Evolutionary conservation across 805 yeast species (phyloP), one percentile per base, ranked within the genome.

Genomic region (Dipodascus albidus): DNA sequence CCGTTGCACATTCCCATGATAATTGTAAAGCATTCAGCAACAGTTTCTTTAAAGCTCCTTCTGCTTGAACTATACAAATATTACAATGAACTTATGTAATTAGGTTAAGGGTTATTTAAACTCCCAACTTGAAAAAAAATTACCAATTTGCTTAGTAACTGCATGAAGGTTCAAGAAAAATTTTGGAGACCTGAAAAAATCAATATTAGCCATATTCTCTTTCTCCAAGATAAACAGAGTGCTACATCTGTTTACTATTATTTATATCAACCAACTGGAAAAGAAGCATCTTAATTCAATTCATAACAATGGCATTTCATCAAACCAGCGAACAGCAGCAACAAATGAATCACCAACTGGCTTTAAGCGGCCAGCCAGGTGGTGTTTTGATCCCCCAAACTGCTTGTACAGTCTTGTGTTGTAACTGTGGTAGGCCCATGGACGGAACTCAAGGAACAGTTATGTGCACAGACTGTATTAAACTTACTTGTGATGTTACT

Each of bases 371-470:
- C 6, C 44, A 38, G 44, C 17, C 49, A 20, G 31, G 24, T 11
- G 49, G 31, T 14, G n/a, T 22, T 22, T 17, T 47, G 8, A 47
- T 47, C n/a, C 49, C 49, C n/a, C 31, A 21, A 22, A 22, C 49
- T 11, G 49, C 49, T 20, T 21, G 31, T n/a, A 47, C 49, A 11
- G 31, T 47, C 19, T 23, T 47, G 22, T 93, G 99, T 76, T 89
- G 96, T 72, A 88, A 87, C 83, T 93, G 99, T 83, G 98, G 98
- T 72, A 87, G 85, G 54, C 97, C 98, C 48, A 87, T 93, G 80
- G 98, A 93, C 67, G 98, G 98, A 48, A 87, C 97, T 22, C 59
- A 59, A 19, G 97, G 97, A 23, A 73, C 90, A 54, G 95, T 89
- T 23, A 88, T 91, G 95, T 93, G 99, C 74, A 83, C 87, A 75